A percentile compares a stretch with the other conserved stretches of the same genome.
Evolutionary conservation across 306 rosid species (phyloP).

Genomic region (Sicyos baderoa): DNA sequence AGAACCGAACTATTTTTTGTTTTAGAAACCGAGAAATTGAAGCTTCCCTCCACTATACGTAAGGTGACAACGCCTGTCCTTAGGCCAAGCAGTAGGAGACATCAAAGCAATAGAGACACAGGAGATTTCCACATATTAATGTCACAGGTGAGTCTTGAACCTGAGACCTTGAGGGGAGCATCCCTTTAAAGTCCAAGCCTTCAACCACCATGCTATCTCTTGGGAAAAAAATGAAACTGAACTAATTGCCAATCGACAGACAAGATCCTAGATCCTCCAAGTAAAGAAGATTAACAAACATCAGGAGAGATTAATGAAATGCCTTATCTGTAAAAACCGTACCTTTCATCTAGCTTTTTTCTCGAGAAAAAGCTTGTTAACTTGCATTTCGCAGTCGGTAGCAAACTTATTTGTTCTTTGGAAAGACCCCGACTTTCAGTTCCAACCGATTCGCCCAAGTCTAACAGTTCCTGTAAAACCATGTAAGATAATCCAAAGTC

Average conservation of each 20-base stretch:
- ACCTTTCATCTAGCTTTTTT: slow-evolving; percentile 65
- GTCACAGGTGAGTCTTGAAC: too few species aligned
- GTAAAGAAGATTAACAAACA: background rate
- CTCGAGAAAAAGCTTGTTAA: slow-evolving; percentile 60
- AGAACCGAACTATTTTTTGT: too few species aligned
- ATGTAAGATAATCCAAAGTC: background rate
- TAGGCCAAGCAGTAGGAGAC: too few species aligned
- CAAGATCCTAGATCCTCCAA: background rate
- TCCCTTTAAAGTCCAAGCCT: too few species aligned
- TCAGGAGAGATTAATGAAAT: background rate
- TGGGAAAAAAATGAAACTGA: background rate
- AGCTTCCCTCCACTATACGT: too few species aligned
- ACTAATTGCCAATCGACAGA: background rate
- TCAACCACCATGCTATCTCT: too few species aligned
- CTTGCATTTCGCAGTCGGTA: slow-evolving; percentile 69
- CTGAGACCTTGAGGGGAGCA: too few species aligned
- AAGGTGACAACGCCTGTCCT: too few species aligned
- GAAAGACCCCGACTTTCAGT: slow-evolving; percentile 80
- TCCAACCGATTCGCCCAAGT: slow-evolving; percentile 84
- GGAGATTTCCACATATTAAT: too few species aligned
- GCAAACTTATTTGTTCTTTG: slow-evolving; percentile 60
- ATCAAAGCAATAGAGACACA: too few species aligned
- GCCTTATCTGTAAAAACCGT: slow-evolving; percentile 15
- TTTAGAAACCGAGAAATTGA: too few species aligned
- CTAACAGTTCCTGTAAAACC: slow-evolving; percentile 57